Conservation (phyloP, 108 stramenopile species). For the Poteriospumella lacustris region DNA sequence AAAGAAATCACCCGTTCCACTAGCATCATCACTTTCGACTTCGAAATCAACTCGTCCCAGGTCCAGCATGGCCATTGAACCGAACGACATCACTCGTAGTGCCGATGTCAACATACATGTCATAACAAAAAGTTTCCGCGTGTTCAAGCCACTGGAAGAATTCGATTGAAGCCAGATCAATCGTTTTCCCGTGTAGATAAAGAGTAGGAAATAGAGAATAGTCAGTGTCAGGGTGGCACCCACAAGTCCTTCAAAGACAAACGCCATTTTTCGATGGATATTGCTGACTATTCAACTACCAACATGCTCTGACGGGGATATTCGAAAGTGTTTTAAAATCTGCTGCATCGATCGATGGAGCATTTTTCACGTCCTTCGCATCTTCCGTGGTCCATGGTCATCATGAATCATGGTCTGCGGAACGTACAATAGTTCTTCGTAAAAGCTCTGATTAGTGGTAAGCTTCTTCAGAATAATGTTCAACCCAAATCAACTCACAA, state of each 20-base stretch:
- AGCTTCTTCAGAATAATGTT: no score
- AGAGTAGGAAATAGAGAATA: constrained; percentile 40
- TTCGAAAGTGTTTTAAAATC: no score
- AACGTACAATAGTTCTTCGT: no score
- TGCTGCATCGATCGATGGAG: no score
- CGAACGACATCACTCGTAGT: constrained; percentile 70
- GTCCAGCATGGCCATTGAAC: constrained; percentile 67
- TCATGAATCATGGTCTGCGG: no score
- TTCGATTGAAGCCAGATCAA: constrained; percentile 26
- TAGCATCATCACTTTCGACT: constrained; percentile 38
- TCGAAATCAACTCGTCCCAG: constrained; percentile 67
- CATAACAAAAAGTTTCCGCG: constrained; percentile 70
- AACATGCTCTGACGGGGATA: no score
- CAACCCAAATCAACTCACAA: no score
- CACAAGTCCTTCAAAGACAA: constrained; percentile 42
- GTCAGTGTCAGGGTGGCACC: constrained; percentile 42
- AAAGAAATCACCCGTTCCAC: constrained; percentile 60
- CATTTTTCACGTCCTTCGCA: no score
- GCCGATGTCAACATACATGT: constrained; percentile 65
- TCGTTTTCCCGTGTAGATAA: background rate
- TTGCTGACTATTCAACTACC: no score
- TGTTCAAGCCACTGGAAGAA: constrained; percentile 38
- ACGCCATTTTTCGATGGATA: constrained; percentile 24
- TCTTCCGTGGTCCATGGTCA: no score
- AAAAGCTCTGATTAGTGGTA: no score